These are phyloP conservation scores for Sporothrix sp. DNA, from an alignment of 2,329 filamentous ascomycete species.

Conservation along the genomic window DNA sequence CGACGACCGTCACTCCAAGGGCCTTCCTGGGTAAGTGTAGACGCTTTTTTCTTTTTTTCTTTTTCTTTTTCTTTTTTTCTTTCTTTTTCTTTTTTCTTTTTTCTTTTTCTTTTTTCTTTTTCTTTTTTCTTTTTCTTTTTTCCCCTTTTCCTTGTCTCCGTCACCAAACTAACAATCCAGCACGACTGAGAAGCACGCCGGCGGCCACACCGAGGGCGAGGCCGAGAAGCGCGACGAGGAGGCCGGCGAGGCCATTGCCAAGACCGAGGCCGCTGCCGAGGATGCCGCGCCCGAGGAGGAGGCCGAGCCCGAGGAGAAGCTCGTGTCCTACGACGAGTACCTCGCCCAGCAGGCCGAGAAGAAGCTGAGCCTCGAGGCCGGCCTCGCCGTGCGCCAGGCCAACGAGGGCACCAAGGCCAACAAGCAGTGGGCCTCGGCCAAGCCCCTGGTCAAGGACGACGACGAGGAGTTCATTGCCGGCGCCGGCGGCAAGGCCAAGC, in stretches of 20 bases:
- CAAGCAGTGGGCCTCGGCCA: constrained; percentile 90
- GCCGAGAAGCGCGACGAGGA: constrained; percentile 87
- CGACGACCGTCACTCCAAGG: constrained; percentile 48
- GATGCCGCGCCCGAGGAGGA: constrained; percentile 27
- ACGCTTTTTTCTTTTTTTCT: neutral
- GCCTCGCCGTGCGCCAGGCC: constrained; percentile 68
- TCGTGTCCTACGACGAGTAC: constrained; percentile 84
- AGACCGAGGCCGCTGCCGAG: constrained; percentile 53
- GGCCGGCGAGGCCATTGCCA: constrained; percentile 80
- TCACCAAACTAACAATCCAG: constrained; percentile 31
- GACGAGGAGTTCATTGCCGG: constrained; percentile 70
- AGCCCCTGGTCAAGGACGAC: constrained; percentile 55
- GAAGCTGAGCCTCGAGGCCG: constrained; percentile 59
- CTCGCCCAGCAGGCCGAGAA: constrained; percentile 63
- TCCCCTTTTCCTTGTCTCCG: neutral
- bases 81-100: neutral
- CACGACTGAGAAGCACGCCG: constrained; percentile 77
- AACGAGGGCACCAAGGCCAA: constrained; percentile 83
- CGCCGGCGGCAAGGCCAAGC: constrained; percentile 65
- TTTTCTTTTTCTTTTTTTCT: no score
- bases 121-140: neutral
- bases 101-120: neutral
- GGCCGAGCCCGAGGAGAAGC: constrained; percentile 70
- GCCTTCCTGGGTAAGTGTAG: constrained; percentile 35
- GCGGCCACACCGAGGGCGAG: constrained; percentile 73